Evolutionary conservation across 73 alveolate genomes (phyloP), one percentile per base, ranked within the genome.

Genomic region (Paramecium sexaurelia): DNA sequence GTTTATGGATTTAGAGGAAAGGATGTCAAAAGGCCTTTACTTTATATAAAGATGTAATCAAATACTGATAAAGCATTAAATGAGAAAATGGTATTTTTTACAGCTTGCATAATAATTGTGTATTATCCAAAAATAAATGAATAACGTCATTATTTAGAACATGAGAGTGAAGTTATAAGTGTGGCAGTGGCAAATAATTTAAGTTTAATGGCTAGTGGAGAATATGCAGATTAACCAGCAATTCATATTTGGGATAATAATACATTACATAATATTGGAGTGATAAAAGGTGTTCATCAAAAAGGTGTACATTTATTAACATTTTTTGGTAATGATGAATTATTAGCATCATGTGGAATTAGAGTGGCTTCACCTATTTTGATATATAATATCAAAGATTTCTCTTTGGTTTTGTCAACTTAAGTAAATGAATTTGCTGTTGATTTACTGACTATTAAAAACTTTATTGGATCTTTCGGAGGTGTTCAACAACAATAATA

Each of bases 1-100:
- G 99, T 97, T 20, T 98, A 97, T 94, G 99, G 99, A 37, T 94
- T 98, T 66, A 94, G 98, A 55, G 94, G 98, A 71, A 95, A 95
- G 17, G 99, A 96, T 82, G 96, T 95, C 0, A 97, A 96, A 92
- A 73, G 97, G 55, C 98, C 99, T 6, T 85, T 95, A 41, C 85
- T 92, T 55, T 94, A 96, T 92, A 91, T 68, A 22, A 35, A 67
- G 17, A 9, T 61, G 47, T 7, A 19, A 9, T 35, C 51, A 15
- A 88, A 13, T 67, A 22, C 61, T 33, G 94, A 88, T 11, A 88
- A 88, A 55, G 94, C 92, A 29, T 88, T 92, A 5, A 95, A 95
- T 66, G 98, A 95, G 55, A 96, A 95, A 66, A 71, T 98, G 27
- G 75, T 98, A 10, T 98, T 96, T 85, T 95, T 96, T 78, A 95